A percentile compares a stretch with the other conserved stretches of the same genome.
These are phyloP conservation scores for Populus tremula DNA, from an alignment of 345 rosid genomes.

Conservation along the genomic window DNA sequence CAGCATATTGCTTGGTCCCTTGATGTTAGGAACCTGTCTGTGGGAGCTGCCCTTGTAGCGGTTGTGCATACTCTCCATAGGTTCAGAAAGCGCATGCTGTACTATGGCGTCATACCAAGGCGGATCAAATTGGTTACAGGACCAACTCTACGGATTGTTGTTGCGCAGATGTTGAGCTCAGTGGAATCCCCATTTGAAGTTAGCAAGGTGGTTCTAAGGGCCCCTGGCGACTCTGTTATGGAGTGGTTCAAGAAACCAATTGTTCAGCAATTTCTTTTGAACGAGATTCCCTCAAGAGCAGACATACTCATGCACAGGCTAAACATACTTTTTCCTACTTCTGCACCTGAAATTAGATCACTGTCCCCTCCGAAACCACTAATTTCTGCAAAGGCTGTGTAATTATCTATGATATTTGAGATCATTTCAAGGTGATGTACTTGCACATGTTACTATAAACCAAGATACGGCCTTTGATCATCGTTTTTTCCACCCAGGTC, in stretches of 20 bases:
- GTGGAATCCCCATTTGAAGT: constrained; percentile 96
- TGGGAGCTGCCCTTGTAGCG: constrained; percentile 96
- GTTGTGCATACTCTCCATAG: constrained; percentile 94
- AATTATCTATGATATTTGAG: neutral
- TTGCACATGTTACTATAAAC: neutral
- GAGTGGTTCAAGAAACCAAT: constrained; percentile 98
- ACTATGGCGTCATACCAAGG: constrained; percentile 88
- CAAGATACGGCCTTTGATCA: neutral
- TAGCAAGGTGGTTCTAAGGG: constrained; percentile 86
- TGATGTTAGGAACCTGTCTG: constrained; percentile 86
- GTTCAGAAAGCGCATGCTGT: constrained; percentile 91
- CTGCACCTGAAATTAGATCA: constrained; percentile 93
- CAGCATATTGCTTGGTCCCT: constrained; percentile 99
- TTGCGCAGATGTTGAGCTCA: constrained; percentile 89
- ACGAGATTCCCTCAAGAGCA: constrained; percentile 82
- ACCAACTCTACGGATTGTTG: constrained; percentile 83
- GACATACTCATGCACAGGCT: constrained; percentile 94
- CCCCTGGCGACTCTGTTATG: constrained; percentile 87
- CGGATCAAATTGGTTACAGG: constrained; percentile 95
- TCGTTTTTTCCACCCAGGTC: neutral
- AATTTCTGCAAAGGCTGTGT: constrained; percentile 22
- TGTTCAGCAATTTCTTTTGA: constrained; percentile 91
- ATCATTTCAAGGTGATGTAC: constrained; percentile 3
- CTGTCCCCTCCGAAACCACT: constrained; percentile 52
- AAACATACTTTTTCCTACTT: constrained; percentile 78